Evolutionary conservation across 2,329 filamentous ascomycete species (phyloP), one percentile per base, ranked within the genome.

Genomic region (Colletotrichum spinosum): DNA sequence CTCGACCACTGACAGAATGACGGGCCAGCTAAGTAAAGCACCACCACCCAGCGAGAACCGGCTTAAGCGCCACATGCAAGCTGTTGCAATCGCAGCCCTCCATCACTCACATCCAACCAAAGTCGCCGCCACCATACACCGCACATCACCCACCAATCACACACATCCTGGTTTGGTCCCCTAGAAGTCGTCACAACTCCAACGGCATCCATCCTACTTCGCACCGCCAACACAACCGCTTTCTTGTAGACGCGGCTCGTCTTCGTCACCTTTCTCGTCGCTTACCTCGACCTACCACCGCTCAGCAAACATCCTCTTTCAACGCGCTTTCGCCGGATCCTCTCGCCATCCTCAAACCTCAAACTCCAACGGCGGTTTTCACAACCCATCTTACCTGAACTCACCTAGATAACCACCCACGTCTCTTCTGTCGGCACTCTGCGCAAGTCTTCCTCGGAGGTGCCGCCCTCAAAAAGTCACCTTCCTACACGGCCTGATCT

Each of bases 61-160:
- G 13, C 61, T 67, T 67, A 67, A 67, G 64, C 64, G 64, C 64
- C 64, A 65, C 64, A 65, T 67, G 49, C 54, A 59, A 64, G 60
- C 39, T 50, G 64, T 53, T 59, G 59, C 60, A 46, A 41, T 53
- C 25, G 25, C 25, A 25, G 17, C 44, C 62, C 3, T 35, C 34
- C 63, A 63, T 25, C 25, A 25, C 25, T 5, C 25, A 25, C 25
- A 65, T 55, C 64, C 64, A 67, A 67, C 64, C 64, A 59, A 17
- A 25, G 13, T 33, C 48, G 37, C 49, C 38, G 39, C 59, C 49
- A 58, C 64, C 61, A 65, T 60, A 67, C 60, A 53, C 58, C 42
- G 10, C 34, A 13, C 52, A n/a, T 34, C 41, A 49, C 25, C 39
- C 41, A 49, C n/a, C 44, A 38, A 51, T 39, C 44, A 64, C 45